Conservation (phyloP, 1,284 basidiomycete genomes). For the Thecaphora frezii region DNA sequence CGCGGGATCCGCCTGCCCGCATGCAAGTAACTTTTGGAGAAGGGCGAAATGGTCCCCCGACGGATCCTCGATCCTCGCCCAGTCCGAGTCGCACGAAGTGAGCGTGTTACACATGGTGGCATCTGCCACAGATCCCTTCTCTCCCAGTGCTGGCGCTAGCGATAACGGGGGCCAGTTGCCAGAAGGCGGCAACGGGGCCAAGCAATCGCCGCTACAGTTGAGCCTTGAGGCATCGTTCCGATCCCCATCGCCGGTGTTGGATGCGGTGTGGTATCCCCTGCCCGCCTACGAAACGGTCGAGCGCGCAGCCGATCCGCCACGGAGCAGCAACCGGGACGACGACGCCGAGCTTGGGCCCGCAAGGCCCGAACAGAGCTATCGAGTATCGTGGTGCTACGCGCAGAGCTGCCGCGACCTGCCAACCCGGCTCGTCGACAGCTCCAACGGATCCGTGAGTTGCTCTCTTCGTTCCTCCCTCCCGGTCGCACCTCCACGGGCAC, state of each 20-base stretch:
- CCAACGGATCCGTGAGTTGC: slow-evolving; percentile 9
- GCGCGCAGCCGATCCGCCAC: background rate
- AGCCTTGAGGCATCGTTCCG: background rate
- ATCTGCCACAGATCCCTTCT: background rate
- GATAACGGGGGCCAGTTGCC: no score
- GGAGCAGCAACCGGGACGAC: background rate
- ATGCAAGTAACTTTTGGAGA: slow-evolving; percentile 15
- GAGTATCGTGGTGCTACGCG: slow-evolving; percentile 40
- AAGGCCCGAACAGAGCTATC: background rate
- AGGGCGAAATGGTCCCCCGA: slow-evolving; percentile 38
- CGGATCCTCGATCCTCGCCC: slow-evolving; percentile 31
- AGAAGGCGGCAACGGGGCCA: background rate
- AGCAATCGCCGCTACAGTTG: background rate
- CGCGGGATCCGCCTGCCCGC: no score
- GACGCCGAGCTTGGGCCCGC: background rate
- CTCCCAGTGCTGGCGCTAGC: background rate
- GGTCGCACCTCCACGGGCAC: no score
- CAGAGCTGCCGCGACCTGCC: slow-evolving; percentile 37
- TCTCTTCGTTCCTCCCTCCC: background rate
- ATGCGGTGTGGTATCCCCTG: slow-evolving; percentile 42
- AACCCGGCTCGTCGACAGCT: slow-evolving; percentile 30
- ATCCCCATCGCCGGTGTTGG: slow-evolving; percentile 37
- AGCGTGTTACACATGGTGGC: slow-evolving; percentile 14
- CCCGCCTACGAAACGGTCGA: slow-evolving; percentile 5
- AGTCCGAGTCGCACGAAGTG: slow-evolving; percentile 33